Evolutionary conservation across 768 basidiomycete genomes (phyloP).

Genomic region (Russula lepida): DNA sequence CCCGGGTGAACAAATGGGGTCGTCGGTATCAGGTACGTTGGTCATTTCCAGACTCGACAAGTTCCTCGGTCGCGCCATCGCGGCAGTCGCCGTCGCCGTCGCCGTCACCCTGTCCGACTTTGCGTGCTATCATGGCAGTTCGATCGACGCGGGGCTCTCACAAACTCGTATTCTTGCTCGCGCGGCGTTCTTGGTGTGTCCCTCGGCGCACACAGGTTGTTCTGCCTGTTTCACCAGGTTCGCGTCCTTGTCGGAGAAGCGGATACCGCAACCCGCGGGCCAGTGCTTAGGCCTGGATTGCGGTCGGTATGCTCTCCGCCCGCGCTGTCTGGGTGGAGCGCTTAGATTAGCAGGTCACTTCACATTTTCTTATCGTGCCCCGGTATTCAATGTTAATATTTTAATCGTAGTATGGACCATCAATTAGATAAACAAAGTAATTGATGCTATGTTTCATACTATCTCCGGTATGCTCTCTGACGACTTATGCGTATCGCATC

Average conservation of each 20-base stretch:
- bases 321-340: constrained; percentile 11
- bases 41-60: constrained; percentile 2
- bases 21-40: constrained; percentile 13
- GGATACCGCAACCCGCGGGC: not conserved
- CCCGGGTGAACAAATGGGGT: constrained; percentile 2
- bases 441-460: not conserved
- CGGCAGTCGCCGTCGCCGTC: not conserved
- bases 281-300: constrained; percentile 3
- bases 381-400: not conserved
- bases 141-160: not conserved
- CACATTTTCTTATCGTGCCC: not conserved
- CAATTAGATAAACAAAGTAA: not conserved
- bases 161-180: constrained; percentile 12
- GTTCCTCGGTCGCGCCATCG: not conserved
- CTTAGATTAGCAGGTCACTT: not conserved
- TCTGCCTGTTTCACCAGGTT: constrained; percentile 8
- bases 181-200: constrained; percentile 11
- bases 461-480: no score
- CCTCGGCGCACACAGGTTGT: constrained; percentile 11
- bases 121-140: not conserved
- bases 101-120: constrained; percentile 1
- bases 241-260: constrained; percentile 5
- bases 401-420: constrained; percentile 1
- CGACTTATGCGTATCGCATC: no score
- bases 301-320: constrained; percentile 7